phyloP scores from a whole-genome alignment of 163 green algal species.

The Volvox carteri region DNA sequence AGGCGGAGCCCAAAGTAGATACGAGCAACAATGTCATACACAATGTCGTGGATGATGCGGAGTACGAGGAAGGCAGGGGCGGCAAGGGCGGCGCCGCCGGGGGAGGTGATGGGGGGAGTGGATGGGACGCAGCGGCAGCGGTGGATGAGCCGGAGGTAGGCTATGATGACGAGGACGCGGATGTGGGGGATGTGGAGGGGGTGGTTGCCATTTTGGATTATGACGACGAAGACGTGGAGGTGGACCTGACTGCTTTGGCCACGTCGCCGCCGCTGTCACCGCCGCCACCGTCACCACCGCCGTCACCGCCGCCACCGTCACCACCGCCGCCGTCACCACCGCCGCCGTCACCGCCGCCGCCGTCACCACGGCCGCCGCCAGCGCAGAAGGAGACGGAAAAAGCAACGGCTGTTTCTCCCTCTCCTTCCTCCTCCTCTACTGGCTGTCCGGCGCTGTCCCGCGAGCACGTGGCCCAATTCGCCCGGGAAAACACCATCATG shows the following conservation, averaged over 20 bases:
- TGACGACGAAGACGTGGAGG: slow-evolving; percentile 18
- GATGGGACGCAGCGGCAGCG: neutral
- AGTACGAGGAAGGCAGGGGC: neutral
- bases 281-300: neutral
- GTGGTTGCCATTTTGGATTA: neutral
- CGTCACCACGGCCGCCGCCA: neutral
- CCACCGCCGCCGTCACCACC: neutral
- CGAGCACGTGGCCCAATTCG: slow-evolving; percentile 60
- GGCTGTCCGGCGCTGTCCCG: slow-evolving; percentile 54
- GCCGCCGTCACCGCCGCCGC: neutral
- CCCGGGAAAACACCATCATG: slow-evolving; percentile 63
- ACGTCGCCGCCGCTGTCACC: neutral
- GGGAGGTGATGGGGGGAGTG: neutral
- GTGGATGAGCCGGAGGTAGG: neutral
- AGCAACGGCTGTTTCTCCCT: neutral
- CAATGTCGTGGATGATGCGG: neutral
- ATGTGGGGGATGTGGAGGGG: neutral
- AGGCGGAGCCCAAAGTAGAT: neutral
- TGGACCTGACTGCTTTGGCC: neutral
- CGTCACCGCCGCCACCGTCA: neutral
- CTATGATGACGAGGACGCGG: neutral
- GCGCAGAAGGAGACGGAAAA: neutral
- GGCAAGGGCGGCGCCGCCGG: neutral
- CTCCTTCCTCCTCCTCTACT: neutral
- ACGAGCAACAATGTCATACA: neutral